Percentiles rank a stretch among this genome's conserved stretches.
phyloP scores from a whole-genome alignment of 331 rosid species.

The Rhamnella rubrinervis region DNA sequence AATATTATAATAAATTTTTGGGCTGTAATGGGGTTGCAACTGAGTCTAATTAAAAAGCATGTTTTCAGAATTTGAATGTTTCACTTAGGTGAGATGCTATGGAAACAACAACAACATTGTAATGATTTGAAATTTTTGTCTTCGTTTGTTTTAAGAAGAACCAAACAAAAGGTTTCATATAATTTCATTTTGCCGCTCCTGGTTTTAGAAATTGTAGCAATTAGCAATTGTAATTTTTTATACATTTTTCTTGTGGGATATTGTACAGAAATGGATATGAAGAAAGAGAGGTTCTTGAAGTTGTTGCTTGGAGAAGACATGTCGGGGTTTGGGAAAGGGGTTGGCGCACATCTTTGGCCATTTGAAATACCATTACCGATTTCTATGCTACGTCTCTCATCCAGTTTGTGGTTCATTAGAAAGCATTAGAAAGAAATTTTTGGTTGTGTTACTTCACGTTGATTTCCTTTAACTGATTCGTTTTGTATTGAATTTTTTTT shows the following conservation, averaged over 20 bases:
- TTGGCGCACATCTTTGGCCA: constrained; percentile 42
- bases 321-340: constrained; percentile 61
- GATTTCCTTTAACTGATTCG: not conserved
- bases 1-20: too few relatives aligned
- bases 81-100: too few relatives aligned
- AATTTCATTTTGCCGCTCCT: constrained; percentile 2
- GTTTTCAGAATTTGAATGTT: too few relatives aligned
- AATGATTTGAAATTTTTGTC: not conserved
- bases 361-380: constrained; percentile 54
- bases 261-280: constrained; percentile 45
- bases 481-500: not conserved
- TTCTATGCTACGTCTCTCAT: constrained; percentile 30
- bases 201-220: not conserved
- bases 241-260: not conserved
- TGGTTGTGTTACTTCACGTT: not conserved
- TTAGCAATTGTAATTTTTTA: not conserved
- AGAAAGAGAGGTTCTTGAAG: constrained; percentile 51
- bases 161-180: not conserved
- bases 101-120: not conserved
- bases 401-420: not conserved
- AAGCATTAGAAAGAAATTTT: not conserved
- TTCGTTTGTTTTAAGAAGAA: not conserved
- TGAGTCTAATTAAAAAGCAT: constrained; percentile 21
- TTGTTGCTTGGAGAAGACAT: constrained; percentile 57
- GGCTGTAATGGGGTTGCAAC: constrained; percentile 29